Evolutionary conservation across 148 eudicot species (phyloP), one percentile per base, ranked within the genome.

Genomic region (Amaranthus palmeri): DNA sequence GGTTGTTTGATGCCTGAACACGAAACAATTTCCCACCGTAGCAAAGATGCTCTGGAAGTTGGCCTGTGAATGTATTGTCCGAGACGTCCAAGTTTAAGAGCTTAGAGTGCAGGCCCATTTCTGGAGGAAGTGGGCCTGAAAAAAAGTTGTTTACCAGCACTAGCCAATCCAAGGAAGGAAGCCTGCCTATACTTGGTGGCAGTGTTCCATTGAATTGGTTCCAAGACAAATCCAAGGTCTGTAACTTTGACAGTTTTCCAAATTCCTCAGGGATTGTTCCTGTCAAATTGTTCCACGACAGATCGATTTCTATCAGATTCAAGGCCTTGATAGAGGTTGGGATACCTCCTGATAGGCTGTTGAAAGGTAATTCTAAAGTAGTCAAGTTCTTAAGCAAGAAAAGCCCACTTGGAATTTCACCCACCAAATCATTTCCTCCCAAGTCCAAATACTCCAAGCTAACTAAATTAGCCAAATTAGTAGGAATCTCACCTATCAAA

Each of bases 41-140:
- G 62, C 96, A 91, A 8, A 91, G 79, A 80, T 82, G 77, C 67
- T 85, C 79, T 7, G 93, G 93, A 56, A 91, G 65, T 13, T 50
- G 81, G 49, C 96, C 96, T 1, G 88, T 84, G 71, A 91, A 82
- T n/a, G 71, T 67, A 44, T 91, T 91, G 11, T 69, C 14, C 1
- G 78, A 52, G 50, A 91, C 75, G 54, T 81, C 83, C 1, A 91
- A 83, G 1, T 67, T 74, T 54, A 79, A 81, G 0, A 91, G 86
- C 15, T 73, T 82, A 17, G 93, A 88, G 72, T 86, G 80, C 3
- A 79, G 68, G 48, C 96, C 92, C 4, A 90, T 12, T 7, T 85
- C 91, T 0, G 84, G 78, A 6, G 92, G 96, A 56, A 90, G 68
- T 10, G 61, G 68, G 1, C 96, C 96, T 13, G 74, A 75, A 46